Evolutionary conservation across 192 early-diverging fungal species (phyloP), one percentile per base, ranked within the genome.

Genomic region (Coemansia sp.): DNA sequence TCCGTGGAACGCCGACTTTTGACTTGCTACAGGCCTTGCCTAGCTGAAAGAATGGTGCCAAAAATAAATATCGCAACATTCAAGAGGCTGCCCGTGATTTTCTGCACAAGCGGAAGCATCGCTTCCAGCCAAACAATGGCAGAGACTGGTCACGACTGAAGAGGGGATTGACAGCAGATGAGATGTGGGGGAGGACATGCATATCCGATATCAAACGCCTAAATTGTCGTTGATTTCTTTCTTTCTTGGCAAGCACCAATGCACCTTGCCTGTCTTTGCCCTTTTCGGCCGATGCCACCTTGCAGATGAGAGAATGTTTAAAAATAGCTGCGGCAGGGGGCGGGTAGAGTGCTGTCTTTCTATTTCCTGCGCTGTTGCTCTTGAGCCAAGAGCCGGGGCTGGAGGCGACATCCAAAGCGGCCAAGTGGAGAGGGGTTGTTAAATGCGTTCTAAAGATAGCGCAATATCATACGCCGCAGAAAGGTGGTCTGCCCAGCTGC

Each of bases 1-100:
- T 77, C 11, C 74, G 74, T 37, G 74, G 74, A 14, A 61, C 50
- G 31, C 51, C 67, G 19, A 39, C 66, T 39, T 66, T 66, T 38
- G 67, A 67, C 29, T 63, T 42, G 36, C 51, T 77, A 47, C 62
- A 56, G 63, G 27, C 62, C 1, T 38, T 56, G 40, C 47, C 48
- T 21, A 17, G 51, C 53, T 75, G 39, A 68, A 41, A 34, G 33
- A n/a, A n/a, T n/a, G n/a, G n/a, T n/a, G n/a, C n/a, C n/a, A n/a
- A n/a, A n/a, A n/a, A n/a, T n/a, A n/a, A n/a, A n/a, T n/a, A n/a
- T n/a, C n/a, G n/a, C n/a, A n/a, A n/a, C n/a, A n/a, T n/a, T n/a
- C n/a, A n/a, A n/a, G n/a, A n/a, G n/a, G n/a, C n/a, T n/a, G n/a
- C n/a, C n/a, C 19, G 14, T 56, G 54, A 46, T 56, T 35, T 56